Percentiles rank a stretch among this genome's conserved stretches.
phyloP scores from a whole-genome alignment of 2,329 filamentous ascomycete genomes.

The Metarhizium album region DNA sequence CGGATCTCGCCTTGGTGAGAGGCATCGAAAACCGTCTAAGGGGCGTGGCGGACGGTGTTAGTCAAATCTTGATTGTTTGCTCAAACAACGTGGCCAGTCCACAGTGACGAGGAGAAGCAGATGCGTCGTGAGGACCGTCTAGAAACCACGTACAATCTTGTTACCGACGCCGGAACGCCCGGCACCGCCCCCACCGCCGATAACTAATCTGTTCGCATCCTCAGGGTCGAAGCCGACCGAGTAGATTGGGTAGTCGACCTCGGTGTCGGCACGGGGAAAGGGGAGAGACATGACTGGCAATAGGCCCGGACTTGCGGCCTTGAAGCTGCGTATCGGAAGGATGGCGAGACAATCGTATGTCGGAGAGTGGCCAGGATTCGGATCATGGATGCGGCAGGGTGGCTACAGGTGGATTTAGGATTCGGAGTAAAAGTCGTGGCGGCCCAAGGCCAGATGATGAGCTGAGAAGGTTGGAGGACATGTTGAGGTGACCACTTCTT shows the following conservation, averaged over 20 bases:
- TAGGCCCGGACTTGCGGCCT: not conserved
- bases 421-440: not conserved
- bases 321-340: not conserved
- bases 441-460: not conserved
- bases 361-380: not conserved
- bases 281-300: slow-evolving; percentile 23
- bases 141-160: slow-evolving; percentile 55
- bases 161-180: slow-evolving; percentile 74
- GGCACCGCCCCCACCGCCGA: slow-evolving; percentile 80
- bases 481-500: not conserved
- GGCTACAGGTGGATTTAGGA: not conserved
- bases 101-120: not conserved
- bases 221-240: slow-evolving; percentile 79
- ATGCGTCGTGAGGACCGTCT: not conserved
- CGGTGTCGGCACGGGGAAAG: slow-evolving; percentile 47
- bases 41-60: slow-evolving; percentile 3
- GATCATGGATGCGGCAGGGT: not conserved
- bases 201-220: slow-evolving; percentile 63
- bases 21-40: slow-evolving; percentile 61
- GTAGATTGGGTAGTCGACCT: slow-evolving; percentile 75
- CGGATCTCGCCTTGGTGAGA: slow-evolving; percentile 52
- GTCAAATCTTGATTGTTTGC: not conserved
- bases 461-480: not conserved
- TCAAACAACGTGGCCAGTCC: not conserved
- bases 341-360: not conserved